Percentiles rank a stretch among this genome's conserved stretches.
These are phyloP conservation scores for Halteria grandinella DNA, from an alignment of 73 alveolate genomes.

Conservation along the genomic window DNA sequence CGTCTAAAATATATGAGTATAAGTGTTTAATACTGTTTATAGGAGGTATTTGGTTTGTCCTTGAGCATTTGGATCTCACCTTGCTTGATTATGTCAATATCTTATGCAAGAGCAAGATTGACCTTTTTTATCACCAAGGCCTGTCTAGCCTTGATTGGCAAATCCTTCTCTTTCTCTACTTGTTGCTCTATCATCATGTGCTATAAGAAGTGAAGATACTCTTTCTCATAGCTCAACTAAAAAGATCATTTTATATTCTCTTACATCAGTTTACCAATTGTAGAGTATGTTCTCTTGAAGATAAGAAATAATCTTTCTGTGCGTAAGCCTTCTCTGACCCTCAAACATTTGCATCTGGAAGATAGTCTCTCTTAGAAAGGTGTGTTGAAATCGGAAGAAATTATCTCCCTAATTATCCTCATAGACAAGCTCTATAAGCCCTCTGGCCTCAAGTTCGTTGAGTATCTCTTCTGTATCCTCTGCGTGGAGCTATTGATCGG, in stretches of 20 bases:
- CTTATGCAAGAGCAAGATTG: background rate
- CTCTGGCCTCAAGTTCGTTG: conserved; percentile 26
- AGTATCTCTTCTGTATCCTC: background rate
- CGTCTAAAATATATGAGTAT: background rate
- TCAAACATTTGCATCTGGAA: conserved; percentile 42
- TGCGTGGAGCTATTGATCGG: conserved; percentile 9
- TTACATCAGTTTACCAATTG: conserved; percentile 45
- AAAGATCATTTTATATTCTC: background rate
- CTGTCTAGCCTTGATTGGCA: conserved; percentile 55
- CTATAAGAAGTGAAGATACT: conserved; percentile 10
- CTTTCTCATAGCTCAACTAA: conserved; percentile 47
- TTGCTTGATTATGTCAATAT: background rate
- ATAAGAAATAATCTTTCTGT: conserved; percentile 22
- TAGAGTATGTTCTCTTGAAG: conserved; percentile 53
- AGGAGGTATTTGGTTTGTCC: background rate
- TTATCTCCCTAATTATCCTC: conserved; percentile 50
- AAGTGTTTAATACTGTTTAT: background rate
- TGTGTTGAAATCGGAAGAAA: conserved; percentile 39
- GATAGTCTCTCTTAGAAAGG: conserved; percentile 57
- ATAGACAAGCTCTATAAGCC: conserved; percentile 38
- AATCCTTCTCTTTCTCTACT: conserved; percentile 17
- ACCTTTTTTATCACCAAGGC: conserved; percentile 56
- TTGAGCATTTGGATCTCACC: background rate
- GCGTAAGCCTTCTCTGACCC: conserved; percentile 53
- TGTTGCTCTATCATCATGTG: conserved; percentile 61